Percentiles rank a stretch among this genome's conserved stretches.
Conservation (phyloP, 192 early-diverging fungal genomes). For the Cladochytrium replicatum region DNA sequence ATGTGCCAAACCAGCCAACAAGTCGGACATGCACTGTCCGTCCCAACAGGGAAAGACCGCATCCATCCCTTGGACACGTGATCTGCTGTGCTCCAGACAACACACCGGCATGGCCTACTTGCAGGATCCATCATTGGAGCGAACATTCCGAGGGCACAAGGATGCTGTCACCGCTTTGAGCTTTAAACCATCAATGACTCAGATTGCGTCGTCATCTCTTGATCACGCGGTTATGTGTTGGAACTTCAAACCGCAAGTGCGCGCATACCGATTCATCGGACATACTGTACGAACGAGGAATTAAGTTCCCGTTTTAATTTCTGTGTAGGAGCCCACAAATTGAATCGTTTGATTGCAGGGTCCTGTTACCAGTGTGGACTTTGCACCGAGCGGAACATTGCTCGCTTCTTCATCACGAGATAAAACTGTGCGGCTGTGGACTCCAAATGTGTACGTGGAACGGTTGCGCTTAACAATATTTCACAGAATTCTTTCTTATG, state of each 20-base stretch:
- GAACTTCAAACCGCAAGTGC: constrained; percentile 52
- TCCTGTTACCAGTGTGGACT: constrained; percentile 43
- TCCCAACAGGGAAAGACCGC: no score
- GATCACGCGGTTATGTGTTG: constrained; percentile 55
- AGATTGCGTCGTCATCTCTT: constrained; percentile 42
- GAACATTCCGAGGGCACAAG: constrained; percentile 51
- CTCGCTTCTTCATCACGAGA: constrained; percentile 44
- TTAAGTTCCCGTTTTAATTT: neutral
- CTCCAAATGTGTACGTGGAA: constrained; percentile 42
- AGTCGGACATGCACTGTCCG: no score
- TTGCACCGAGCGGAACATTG: constrained; percentile 37
- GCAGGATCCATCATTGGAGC: constrained; percentile 42
- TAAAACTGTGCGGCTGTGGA: constrained; percentile 49
- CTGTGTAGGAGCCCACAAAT: neutral
- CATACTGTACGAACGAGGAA: constrained; percentile 35
- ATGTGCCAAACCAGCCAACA: no score
- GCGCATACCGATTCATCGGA: constrained; percentile 49
- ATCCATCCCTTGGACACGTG: no score
- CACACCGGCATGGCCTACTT: no score
- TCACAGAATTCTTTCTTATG: neutral
- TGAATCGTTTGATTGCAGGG: constrained; percentile 18
- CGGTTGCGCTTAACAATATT: neutral
- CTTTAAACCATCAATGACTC: constrained; percentile 49
- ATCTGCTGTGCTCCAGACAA: no score
- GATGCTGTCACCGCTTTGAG: constrained; percentile 40